Base-by-base conservation (phyloP, 768 basidiomycete genomes). In the Suillus hirtellus region DNA sequence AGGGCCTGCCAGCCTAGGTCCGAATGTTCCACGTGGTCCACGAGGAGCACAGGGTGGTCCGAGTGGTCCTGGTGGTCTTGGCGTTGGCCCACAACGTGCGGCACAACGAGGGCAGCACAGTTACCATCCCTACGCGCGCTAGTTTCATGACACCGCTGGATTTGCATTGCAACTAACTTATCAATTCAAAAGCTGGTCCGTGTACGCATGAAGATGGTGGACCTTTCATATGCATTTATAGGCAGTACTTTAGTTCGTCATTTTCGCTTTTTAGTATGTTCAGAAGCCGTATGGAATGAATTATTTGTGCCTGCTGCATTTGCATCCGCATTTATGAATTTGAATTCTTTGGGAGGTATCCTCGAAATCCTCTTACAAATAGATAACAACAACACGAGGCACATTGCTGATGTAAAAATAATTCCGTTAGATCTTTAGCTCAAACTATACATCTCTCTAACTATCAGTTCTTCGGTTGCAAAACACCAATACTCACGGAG, bases 81-180 rank as follows among this genome's bases (percentile, higher is more conserved):
- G 56, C n/a, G 87, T 88, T 60, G 91, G 91, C 0, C 91, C 90
- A 3, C 89, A 91, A 74, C 81, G 92, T 61, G 83, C 85, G 12
- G 81, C 77, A 1, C 87, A 89, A 69, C 78, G 91, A 42, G 90
- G 92, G 40, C 88, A 90, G 70, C 90, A 93, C 75, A 85, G 86
- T 66, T 94, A 89, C 77, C 92, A 93, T 69, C 92, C 92, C 0
- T 94, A 94, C 68, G 88, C 90, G 38, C 88, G 91, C 67, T 91
- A 73, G 27, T 27, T 42, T 38, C 11, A 11, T 42, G 40, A n/a
- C 19, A 72, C 69, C 67, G 68, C 59, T 34, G 60, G 56, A 47
- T 31, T 62, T 17, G 63, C 27, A 47, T 59, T 60, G 59, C 27
- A n/a, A 58, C 12, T 61, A 61, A 61, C 37, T 61, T 61, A 61